These are phyloP conservation scores for Colletotrichum acutatum DNA, from an alignment of 2,329 filamentous ascomycete genomes.

Conservation along the genomic window DNA sequence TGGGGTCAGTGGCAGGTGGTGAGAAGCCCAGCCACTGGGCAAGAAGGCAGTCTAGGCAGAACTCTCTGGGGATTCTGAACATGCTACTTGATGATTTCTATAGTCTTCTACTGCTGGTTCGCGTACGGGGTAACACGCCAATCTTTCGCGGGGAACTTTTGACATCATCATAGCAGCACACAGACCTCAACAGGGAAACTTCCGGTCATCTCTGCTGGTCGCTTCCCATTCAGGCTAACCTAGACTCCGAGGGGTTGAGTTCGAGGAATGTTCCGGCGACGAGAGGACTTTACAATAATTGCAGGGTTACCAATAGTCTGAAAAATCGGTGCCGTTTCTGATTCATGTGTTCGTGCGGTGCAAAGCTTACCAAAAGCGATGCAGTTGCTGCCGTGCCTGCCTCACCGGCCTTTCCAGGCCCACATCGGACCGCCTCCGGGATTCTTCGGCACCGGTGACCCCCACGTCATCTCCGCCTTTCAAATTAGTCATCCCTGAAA, in stretches of 20 bases:
- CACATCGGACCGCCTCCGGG: not conserved
- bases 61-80: no score
- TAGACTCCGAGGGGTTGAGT: not conserved
- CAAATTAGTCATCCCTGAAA: not conserved
- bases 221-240: not conserved
- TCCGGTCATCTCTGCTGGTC: not conserved
- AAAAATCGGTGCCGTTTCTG: no score
- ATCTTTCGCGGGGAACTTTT: not conserved
- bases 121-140: no score
- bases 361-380: not conserved
- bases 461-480: not conserved
- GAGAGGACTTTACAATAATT: not conserved
- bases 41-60: no score
- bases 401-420: not conserved
- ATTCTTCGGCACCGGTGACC: not conserved
- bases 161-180: not conserved
- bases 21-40: no score
- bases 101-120: no score
- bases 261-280: not conserved
- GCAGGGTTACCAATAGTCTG: not conserved
- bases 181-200: not conserved
- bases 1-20: no score
- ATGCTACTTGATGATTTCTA: no score
- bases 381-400: not conserved
- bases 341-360: no score